Evolutionary conservation across 2,329 filamentous ascomycete genomes (phyloP), one percentile per base, ranked within the genome.

Genomic region (Berkeleyomyces rouxiae): DNA sequence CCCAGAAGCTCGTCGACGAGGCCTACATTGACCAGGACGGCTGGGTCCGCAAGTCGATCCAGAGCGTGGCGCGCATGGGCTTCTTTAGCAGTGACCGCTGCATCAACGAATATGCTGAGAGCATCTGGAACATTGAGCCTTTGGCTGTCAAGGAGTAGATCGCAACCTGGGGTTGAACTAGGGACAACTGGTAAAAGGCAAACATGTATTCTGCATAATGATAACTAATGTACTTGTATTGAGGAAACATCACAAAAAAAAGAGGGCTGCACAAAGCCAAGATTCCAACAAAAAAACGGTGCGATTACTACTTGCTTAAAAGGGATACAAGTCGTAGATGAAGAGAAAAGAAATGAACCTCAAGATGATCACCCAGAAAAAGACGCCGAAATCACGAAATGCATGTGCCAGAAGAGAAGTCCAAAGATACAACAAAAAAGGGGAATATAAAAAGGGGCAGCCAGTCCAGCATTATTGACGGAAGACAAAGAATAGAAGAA

Each of bases 51-150:
- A 96, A 96, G 81, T 86, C 82, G 67, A 97, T 99, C 70, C 85
- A 82, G 49, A 88, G 87, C 64, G 93, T 99, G 16, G 81, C 90
- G 5, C 80, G 91, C 47, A 99, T 99, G 93, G 93, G 92, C 44
- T 97, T 97, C 82, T 97, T 97, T 78, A 91, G 85, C 68, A 92
- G 87, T 67, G 92, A 97, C 73, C 82, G 92, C 46, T 96, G 92
- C 75, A 96, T 97, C 73, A 89, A 92, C 70, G 91, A 96, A 79
- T 99, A 99, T 75, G 93, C 93, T 0, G 92, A 99, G 73, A 85
- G 81, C 67, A 96, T 99, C 72, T 99, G 93, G 93, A 97, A 97
- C 71, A 79, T 96, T 46, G 92, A 97, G 78, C 91, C 92, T 37
- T 73, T 93, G 62, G 16, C 63, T 40, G 40, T 49, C 36, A 46